A percentile compares a stretch with the other conserved stretches of the same genome.
Conservation (phyloP, 2,329 filamentous ascomycete genomes). For the Zalaria sp. region DNA sequence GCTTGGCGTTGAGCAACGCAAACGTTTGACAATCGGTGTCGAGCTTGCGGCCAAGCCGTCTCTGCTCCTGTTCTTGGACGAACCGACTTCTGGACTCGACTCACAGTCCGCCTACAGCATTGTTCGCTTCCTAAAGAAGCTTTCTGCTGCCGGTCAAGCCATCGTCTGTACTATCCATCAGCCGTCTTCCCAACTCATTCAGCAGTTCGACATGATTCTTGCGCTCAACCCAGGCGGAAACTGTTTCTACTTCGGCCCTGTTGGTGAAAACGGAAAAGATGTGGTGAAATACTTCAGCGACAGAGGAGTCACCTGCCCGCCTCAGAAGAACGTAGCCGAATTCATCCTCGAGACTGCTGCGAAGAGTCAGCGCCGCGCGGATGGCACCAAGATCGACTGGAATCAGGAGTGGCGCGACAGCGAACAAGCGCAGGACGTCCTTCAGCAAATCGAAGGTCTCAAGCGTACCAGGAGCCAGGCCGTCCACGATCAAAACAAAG, state of each 20-base stretch:
- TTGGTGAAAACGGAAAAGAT: conserved; percentile 50
- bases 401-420: conserved; percentile 61
- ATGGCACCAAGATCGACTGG: conserved; percentile 52
- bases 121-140: conserved; percentile 53
- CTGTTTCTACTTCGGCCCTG: conserved; percentile 59
- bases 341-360: conserved; percentile 53
- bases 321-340: conserved; percentile 51
- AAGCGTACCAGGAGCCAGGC: conserved; percentile 41
- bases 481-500: conserved; percentile 13
- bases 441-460: conserved; percentile 52
- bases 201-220: conserved; percentile 62
- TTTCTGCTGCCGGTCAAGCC: conserved; percentile 51
- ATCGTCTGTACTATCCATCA: conserved; percentile 66
- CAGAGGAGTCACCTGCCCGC: conserved; percentile 51
- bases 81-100: conserved; percentile 58
- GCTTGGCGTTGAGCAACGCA: conserved; percentile 55
- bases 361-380: conserved; percentile 36
- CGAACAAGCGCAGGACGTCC: conserved; percentile 42
- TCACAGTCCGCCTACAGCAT: conserved; percentile 56
- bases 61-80: conserved; percentile 56
- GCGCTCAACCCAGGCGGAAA: conserved; percentile 55
- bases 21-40: conserved; percentile 59
- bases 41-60: conserved; percentile 57
- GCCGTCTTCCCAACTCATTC: conserved; percentile 52
- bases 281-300: conserved; percentile 56